Conservation (phyloP, 257 asterid species). For the Anisodus acutangulus region DNA sequence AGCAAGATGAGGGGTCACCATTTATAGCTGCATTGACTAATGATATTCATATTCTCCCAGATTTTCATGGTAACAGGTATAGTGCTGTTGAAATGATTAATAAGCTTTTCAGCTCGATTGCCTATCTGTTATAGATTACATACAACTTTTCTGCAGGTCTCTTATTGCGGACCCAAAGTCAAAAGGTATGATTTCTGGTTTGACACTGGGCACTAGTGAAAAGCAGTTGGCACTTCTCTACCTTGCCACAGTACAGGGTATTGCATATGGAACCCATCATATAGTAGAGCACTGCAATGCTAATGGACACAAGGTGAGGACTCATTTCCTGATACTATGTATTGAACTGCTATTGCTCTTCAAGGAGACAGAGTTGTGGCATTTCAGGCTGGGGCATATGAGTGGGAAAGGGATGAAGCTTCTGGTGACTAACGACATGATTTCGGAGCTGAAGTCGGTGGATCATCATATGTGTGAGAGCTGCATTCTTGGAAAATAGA, state of each 20-base stretch:
- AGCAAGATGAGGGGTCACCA: conserved; percentile 62
- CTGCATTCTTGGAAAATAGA: too few species aligned
- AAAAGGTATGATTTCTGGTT: conserved; percentile 83
- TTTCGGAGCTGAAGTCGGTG: too few species aligned
- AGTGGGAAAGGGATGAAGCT: too few species aligned
- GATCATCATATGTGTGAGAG: too few species aligned
- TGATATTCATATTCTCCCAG: conserved; percentile 84
- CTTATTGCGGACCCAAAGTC: conserved; percentile 95
- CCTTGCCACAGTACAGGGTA: conserved; percentile 85
- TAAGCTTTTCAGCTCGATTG: background rate
- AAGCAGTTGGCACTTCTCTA: conserved; percentile 87
- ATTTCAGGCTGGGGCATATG: too few species aligned
- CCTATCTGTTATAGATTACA: conserved; percentile 15
- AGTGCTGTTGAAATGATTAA: conserved; percentile 25
- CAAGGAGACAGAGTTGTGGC: too few species aligned
- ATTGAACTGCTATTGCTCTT: background rate
- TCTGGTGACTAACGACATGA: too few species aligned
- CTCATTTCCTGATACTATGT: background rate
- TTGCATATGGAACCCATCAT: conserved; percentile 95
- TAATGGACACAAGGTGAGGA: conserved; percentile 84
- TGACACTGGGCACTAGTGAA: conserved; percentile 85
- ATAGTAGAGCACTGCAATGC: conserved; percentile 93
- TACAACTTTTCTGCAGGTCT: conserved; percentile 63
- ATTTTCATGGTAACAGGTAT: conserved; percentile 98
- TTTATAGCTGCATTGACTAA: conserved; percentile 81